Evolutionary conservation across 2,329 filamentous ascomycete species (phyloP), one percentile per base, ranked within the genome.

Genomic region (Ophiostoma populinum): DNA sequence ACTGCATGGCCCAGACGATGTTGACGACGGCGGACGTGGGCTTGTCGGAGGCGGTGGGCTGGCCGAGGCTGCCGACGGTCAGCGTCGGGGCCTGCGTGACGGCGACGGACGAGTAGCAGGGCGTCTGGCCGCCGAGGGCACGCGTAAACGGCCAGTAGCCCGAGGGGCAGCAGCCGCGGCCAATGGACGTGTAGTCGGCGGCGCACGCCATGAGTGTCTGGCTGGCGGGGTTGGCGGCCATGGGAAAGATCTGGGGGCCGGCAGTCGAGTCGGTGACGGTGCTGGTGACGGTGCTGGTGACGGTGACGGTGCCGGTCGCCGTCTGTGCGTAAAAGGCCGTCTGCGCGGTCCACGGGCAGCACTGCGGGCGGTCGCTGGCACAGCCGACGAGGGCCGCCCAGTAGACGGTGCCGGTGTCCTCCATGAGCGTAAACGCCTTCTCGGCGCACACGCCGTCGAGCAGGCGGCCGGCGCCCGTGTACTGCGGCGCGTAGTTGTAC

Each of bases 1-100:
- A 51, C 24, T 42, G 42, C 45, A 48, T 47, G 21, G 49, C 42
- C 45, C 46, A 51, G 19, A 50, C 42, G 19, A 51, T 40, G 41
- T 48, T 49, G 39, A 48, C 37, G 11, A 49, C 43, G 28, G 48
- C 48, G 2, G 46, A 47, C 2, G 47, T 50, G 10, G 47, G 45
- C 33, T 44, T 45, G 15, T 40, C 19, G 7, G 35, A 43, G 17
- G 42, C 41, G 6, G 38, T 42, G 2, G 42, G 38, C 27, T 47
- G 36, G 20, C 41, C 44, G 2, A 29, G 37, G 6, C 42, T 37
- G 19, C 38, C 43, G 15, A 39, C 37, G 1, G 45, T 49, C 2
- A 50, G 35, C 1, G 39, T 44, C 2, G 47, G 47, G 9, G 43
- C 26, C 9, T 35, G 35, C 5, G 37, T 37, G 6, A 38, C 31